Conservation (phyloP, 352 stramenopile species). For the Stephanocyclus meneghinianus region DNA sequence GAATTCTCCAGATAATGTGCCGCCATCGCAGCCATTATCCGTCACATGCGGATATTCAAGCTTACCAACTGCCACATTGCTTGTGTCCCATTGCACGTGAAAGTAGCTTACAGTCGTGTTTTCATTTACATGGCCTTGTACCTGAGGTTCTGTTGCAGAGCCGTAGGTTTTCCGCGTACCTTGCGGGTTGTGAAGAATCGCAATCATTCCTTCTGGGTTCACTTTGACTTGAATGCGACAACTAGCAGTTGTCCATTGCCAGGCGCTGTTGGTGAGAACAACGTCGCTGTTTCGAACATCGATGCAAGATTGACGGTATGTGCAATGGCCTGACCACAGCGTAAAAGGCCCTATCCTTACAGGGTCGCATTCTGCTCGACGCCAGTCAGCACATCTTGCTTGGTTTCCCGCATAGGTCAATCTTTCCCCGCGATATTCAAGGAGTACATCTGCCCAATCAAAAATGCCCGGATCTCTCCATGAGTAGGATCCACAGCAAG, state of each 20-base stretch:
- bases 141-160: not conserved
- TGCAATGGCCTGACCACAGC: conserved; percentile 28
- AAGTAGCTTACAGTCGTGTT: conserved; percentile 46
- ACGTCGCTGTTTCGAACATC: conserved; percentile 7
- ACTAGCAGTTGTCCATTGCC: conserved; percentile 39
- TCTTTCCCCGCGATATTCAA: conserved; percentile 33
- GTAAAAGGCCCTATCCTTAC: conserved; percentile 24
- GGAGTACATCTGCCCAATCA: conserved; percentile 36
- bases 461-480: not conserved
- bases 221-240: conserved; percentile 63
- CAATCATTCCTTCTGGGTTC: conserved; percentile 43
- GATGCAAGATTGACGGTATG: conserved; percentile 30
- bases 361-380: conserved; percentile 31
- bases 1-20: conserved; percentile 15
- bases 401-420: conserved; percentile 21
- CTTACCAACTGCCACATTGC: conserved; percentile 27
- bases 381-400: conserved; percentile 24
- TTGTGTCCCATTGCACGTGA: conserved; percentile 48
- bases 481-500: conserved; percentile 45
- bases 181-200: conserved; percentile 30
- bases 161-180: not conserved
- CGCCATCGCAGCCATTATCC: conserved; percentile 51
- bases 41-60: conserved; percentile 38
- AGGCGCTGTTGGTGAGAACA: conserved; percentile 5
- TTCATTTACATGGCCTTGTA: conserved; percentile 38